Percentiles rank a stretch among this genome's conserved stretches.
Conservation (phyloP, 2,329 filamentous ascomycete genomes). For the Venturia asperata region DNA sequence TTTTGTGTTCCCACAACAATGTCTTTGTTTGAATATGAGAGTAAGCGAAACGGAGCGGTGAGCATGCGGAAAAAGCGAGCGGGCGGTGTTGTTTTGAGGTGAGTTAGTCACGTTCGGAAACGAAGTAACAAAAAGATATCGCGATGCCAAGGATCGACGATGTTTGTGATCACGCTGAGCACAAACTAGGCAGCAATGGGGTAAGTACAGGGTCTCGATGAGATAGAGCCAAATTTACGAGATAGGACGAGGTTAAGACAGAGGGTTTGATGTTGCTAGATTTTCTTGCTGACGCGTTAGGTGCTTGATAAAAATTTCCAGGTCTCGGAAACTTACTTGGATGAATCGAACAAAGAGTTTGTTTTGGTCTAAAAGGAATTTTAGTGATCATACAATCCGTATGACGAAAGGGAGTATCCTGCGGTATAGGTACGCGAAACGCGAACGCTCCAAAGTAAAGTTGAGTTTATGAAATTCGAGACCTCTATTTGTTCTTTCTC, state of each 20-base stretch:
- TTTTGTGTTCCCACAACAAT: background rate
- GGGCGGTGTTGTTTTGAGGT: background rate
- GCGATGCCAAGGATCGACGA: background rate
- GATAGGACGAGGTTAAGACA: background rate
- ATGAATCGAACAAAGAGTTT: too few relatives aligned
- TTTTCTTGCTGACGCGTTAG: too few relatives aligned
- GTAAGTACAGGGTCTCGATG: background rate
- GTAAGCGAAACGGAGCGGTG: background rate
- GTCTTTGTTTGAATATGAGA: background rate
- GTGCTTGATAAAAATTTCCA: too few relatives aligned
- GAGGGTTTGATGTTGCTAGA: too few relatives aligned
- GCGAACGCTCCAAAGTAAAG: too few relatives aligned
- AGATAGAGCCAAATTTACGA: background rate
- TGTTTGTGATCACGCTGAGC: background rate
- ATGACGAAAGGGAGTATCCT: too few relatives aligned
- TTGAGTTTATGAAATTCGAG: too few relatives aligned
- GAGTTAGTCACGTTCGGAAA: background rate
- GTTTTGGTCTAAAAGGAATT: too few relatives aligned
- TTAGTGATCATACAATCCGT: too few relatives aligned
- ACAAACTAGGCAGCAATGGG: slow-evolving; percentile 4
- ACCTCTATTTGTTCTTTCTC: too few relatives aligned
- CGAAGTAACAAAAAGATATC: background rate
- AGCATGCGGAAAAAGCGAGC: background rate
- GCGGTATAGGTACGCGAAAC: too few relatives aligned
- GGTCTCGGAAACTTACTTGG: too few relatives aligned